These are phyloP conservation scores for Citrus unshiu DNA, from an alignment of 345 rosid genomes.

Conservation along the genomic window DNA sequence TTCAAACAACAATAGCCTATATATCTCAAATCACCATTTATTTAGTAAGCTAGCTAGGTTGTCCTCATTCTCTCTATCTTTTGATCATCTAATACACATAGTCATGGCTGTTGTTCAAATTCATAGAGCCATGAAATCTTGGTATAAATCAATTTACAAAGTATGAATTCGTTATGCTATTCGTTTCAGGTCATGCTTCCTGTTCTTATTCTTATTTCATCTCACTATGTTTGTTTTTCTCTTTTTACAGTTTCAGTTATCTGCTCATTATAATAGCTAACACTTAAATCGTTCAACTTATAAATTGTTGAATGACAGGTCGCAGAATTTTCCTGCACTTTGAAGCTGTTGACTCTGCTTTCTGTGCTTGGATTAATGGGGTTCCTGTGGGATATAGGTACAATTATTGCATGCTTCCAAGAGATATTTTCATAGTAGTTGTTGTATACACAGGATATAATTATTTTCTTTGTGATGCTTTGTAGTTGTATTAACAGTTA, in stretches of 20 bases:
- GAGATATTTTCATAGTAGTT: background rate
- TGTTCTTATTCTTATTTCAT: background rate
- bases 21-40: background rate
- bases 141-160: background rate
- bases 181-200: background rate
- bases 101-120: background rate
- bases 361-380: constrained; percentile 90
- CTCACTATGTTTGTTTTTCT: background rate
- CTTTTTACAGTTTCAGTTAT: background rate
- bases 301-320: constrained; percentile 43
- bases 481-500: background rate
- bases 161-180: background rate
- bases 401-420: background rate
- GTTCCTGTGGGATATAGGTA: constrained; percentile 91
- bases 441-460: background rate
- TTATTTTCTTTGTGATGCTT: background rate
- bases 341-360: constrained; percentile 98
- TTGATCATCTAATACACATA: background rate
- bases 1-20: background rate
- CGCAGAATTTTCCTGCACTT: constrained; percentile 93
- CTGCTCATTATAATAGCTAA: background rate
- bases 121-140: no score
- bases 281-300: background rate
- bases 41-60: background rate
- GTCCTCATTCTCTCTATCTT: background rate